Evolutionary conservation across 495 filamentous ascomycete species (phyloP).

Genomic region (Aspergillus egyptiacus): DNA sequence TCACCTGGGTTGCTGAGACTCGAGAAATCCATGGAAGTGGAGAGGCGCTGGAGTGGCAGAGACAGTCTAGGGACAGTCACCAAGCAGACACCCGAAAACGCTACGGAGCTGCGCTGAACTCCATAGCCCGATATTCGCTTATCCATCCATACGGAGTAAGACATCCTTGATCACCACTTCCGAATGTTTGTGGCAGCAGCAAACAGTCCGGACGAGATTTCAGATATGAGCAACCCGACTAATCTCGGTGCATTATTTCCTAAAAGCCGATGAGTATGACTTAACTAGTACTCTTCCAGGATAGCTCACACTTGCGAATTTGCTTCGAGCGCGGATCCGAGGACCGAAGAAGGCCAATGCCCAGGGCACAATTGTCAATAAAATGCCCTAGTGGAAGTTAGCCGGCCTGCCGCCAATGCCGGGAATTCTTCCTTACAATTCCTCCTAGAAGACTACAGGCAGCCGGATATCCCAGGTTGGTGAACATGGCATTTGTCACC

Average conservation of each 20-base stretch:
- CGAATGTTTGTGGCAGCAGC: background rate
- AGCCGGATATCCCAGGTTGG: slow-evolving; percentile 59
- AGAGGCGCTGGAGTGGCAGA: too few relatives aligned
- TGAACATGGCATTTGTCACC: slow-evolving; percentile 66
- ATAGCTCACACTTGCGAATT: slow-evolving; percentile 52
- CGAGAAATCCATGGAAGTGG: background rate
- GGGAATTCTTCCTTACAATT: slow-evolving; percentile 38
- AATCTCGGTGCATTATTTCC: slow-evolving; percentile 23
- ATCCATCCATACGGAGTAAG: too few relatives aligned
- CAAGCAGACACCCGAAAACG: too few relatives aligned
- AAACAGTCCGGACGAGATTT: background rate
- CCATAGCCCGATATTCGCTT: too few relatives aligned
- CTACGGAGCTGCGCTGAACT: too few relatives aligned
- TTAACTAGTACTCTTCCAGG: background rate
- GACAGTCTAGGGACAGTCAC: too few relatives aligned
- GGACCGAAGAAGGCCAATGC: slow-evolving; percentile 69
- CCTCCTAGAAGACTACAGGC: slow-evolving; percentile 73
- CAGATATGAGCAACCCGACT: background rate
- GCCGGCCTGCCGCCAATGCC: background rate
- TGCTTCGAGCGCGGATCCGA: slow-evolving; percentile 64
- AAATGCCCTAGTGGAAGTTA: slow-evolving; percentile 35
- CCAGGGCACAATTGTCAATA: slow-evolving; percentile 73
- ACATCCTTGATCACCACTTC: background rate
- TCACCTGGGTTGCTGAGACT: background rate
- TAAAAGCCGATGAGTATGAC: slow-evolving; percentile 4